Evolutionary conservation across 345 rosid genomes (phyloP).

Genomic region (Syzygium aromaticum): DNA sequence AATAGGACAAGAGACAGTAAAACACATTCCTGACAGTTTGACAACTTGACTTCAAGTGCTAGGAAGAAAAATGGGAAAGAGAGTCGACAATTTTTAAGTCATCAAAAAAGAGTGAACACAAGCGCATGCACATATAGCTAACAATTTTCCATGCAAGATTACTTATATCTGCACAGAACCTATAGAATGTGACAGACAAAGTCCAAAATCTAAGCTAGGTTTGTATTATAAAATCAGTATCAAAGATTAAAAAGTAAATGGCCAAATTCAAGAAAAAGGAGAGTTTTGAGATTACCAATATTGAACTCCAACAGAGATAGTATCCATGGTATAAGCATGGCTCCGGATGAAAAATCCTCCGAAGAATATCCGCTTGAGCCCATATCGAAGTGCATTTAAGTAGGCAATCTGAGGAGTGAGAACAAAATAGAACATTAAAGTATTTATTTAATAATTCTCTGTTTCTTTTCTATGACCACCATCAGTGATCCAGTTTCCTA

Average conservation of each 20-base stretch:
- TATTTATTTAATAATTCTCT: background rate
- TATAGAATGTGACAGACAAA: background rate
- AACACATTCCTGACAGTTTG: background rate
- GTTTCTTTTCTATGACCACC: background rate
- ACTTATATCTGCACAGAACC: background rate
- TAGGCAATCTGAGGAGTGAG: slow-evolving; percentile 45
- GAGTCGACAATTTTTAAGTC: background rate
- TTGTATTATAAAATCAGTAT: background rate
- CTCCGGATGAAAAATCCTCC: slow-evolving; percentile 79
- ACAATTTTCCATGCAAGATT: background rate
- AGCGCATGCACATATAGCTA: background rate
- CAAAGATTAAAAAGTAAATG: background rate
- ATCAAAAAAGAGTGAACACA: background rate
- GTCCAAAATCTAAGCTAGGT: background rate
- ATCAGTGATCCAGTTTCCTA: background rate
- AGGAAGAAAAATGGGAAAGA: background rate
- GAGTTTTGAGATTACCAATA: slow-evolving; percentile 40
- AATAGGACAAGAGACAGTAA: background rate
- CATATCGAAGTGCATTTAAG: slow-evolving; percentile 80
- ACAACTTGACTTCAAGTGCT: background rate
- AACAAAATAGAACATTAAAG: background rate
- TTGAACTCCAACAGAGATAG: slow-evolving; percentile 66
- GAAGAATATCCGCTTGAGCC: slow-evolving; percentile 69
- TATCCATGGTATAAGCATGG: slow-evolving; percentile 74
- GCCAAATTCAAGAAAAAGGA: background rate